Base-by-base conservation (phyloP, 164 flowering plant species). In the Vitis riparia region DNA sequence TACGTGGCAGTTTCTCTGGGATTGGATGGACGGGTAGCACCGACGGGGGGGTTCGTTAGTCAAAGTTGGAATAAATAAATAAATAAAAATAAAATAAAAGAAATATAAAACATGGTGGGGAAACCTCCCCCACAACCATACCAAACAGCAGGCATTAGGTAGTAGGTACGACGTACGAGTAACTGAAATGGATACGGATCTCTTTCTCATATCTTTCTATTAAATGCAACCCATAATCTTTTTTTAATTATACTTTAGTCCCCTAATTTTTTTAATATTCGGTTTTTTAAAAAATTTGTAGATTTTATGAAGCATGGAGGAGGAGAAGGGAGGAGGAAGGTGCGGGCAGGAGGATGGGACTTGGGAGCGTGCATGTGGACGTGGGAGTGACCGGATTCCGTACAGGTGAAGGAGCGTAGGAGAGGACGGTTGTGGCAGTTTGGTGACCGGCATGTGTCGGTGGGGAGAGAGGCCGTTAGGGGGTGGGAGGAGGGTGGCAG, bases 131-230 rank as follows among this genome's bases (percentile, higher is more conserved):
- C 32, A 50, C 55, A 23, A 2, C 13, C 23, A 27, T 1, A 71
- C 48, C 60, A 51, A 51, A 65, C 68, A 52, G 11, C 62, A 56
- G 27, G 71, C 66, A 78, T 71, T 71, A 68, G 80, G 82, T 71
- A 71, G 83, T 70, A 69, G 84, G 87, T 81, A 83, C 82, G 77
- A 75, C 76, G 85, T 82, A 83, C 85, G 77, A 80, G 82, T 72
- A 82, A 79, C 86, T 71, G 84, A 76, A 77, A 68, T 64, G 19
- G 83, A 82, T 84, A 81, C 86, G 83, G 69, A 82, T 81, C 79
- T 37, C 53, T 75, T 65, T 48, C 3, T 12, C 37, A 47, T 65
- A 69, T 80, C 78, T 64, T 56, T 65, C 62, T 61, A 65, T 68
- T 72, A 27, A 76, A 19, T 67, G 6, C 51, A 8, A 1, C 55